phyloP scores from a whole-genome alignment of 1,284 basidiomycete species.

The Xerocomus amazonicus region DNA sequence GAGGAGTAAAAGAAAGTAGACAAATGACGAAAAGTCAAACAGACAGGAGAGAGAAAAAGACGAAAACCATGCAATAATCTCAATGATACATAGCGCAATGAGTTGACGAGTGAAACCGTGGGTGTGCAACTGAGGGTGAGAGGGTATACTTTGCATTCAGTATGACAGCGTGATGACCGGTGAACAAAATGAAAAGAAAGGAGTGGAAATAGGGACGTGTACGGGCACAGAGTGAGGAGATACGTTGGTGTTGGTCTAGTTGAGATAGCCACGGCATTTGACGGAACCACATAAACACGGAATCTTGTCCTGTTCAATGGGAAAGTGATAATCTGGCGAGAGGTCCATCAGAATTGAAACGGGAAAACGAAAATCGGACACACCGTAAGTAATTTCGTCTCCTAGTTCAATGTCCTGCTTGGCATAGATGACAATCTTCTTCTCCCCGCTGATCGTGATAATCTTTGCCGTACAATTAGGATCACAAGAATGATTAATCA shows the following conservation, averaged over 20 bases:
- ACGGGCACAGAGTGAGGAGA: not conserved
- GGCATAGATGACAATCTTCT: conserved; percentile 99
- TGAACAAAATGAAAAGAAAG: conserved; percentile 1
- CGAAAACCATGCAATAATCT: conserved; percentile 22
- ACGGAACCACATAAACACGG: conserved; percentile 84
- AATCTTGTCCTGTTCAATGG: conserved; percentile 90
- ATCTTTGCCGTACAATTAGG: conserved; percentile 98
- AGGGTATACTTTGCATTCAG: conserved; percentile 22
- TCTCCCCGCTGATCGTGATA: conserved; percentile 96
- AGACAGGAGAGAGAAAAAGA: not conserved
- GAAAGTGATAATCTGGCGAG: conserved; percentile 83
- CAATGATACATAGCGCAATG: conserved; percentile 28
- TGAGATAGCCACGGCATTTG: conserved; percentile 88
- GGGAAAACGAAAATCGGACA: conserved; percentile 28
- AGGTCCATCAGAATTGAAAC: not conserved
- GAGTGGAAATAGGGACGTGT: not conserved
- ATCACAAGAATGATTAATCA: conserved; percentile 97
- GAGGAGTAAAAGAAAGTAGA: conserved; percentile 1
- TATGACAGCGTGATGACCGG: conserved; percentile 9
- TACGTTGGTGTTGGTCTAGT: conserved; percentile 42
- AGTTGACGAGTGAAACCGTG: conserved; percentile 7
- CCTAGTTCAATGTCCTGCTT: conserved; percentile 91
- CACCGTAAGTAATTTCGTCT: conserved; percentile 92
- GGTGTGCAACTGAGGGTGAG: not conserved
- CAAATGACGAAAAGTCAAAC: not conserved